Evolutionary conservation across 1,284 basidiomycete genomes (phyloP).

Genomic region (Ceratobasidium sp.): DNA sequence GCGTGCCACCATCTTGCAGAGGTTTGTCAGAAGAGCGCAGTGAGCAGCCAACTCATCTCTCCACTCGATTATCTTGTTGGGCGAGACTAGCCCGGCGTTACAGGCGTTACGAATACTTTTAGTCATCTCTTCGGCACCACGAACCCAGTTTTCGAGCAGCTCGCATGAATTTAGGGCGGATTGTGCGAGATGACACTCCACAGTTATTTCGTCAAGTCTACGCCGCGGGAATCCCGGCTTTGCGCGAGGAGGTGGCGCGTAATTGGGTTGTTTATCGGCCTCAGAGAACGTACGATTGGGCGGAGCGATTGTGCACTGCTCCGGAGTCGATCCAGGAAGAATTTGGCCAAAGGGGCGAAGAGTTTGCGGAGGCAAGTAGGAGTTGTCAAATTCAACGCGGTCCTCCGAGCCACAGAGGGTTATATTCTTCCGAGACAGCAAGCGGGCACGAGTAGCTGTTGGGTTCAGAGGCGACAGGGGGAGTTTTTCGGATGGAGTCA

Average conservation of each 20-base stretch:
- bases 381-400: not conserved
- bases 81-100: not conserved
- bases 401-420: not conserved
- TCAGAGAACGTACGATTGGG: not conserved
- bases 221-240: not conserved
- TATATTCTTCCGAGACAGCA: constrained; percentile 6
- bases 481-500: not conserved
- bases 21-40: not conserved
- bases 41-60: not conserved
- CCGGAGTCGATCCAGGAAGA: not conserved
- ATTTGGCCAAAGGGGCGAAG: constrained; percentile 21
- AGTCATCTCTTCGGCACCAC: not conserved
- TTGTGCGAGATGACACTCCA: not conserved
- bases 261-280: not conserved
- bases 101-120: not conserved
- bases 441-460: constrained; percentile 3
- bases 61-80: not conserved
- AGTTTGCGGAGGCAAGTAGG: constrained; percentile 2
- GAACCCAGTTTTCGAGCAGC: not conserved
- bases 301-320: not conserved
- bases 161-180: not conserved
- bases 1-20: not conserved
- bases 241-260: not conserved
- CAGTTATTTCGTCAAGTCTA: not conserved
- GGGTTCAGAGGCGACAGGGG: constrained; percentile 10